Conservation (phyloP, 345 rosid species). For the Brassica juncea region DNA sequence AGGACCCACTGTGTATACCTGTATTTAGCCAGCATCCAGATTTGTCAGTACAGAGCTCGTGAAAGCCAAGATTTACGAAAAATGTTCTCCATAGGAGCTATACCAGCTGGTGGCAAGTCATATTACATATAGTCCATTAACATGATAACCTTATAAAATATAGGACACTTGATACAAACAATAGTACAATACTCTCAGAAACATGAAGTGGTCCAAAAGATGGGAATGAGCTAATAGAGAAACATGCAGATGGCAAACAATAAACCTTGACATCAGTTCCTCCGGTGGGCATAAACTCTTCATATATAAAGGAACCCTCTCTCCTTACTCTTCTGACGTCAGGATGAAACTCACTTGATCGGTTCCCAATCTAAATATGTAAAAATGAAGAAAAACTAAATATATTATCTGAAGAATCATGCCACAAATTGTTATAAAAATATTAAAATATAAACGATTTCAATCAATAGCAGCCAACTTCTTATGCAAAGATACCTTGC, state of each 20-base stretch:
- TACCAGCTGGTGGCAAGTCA: conserved; percentile 3
- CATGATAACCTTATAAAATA: not conserved
- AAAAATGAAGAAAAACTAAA: not conserved
- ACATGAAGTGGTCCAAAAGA: not conserved
- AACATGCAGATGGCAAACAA: not conserved
- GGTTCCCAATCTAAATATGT: conserved; percentile 75
- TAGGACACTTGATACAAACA: conserved; percentile 13
- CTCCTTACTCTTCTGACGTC: conserved; percentile 98
- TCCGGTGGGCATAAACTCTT: conserved; percentile 99
- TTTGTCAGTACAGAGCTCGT: conserved; percentile 21
- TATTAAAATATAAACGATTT: not conserved
- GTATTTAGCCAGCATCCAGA: conserved; percentile 30
- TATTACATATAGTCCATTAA: not conserved
- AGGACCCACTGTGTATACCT: conserved; percentile 99
- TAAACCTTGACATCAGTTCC: conserved; percentile 99
- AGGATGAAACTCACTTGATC: conserved; percentile 98
- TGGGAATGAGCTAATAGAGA: conserved; percentile 10
- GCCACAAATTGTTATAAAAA: not conserved
- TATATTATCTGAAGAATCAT: not conserved
- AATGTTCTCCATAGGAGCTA: not conserved
- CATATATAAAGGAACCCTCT: conserved; percentile 96
- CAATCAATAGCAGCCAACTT: conserved; percentile 17
- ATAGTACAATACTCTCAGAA: conserved; percentile 3
- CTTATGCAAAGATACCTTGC: conserved; percentile 63
- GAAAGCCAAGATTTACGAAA: conserved; percentile 14